Evolutionary conservation across 768 basidiomycete genomes (phyloP), one percentile per base, ranked within the genome.

Genomic region (Asterophora parasitica): DNA sequence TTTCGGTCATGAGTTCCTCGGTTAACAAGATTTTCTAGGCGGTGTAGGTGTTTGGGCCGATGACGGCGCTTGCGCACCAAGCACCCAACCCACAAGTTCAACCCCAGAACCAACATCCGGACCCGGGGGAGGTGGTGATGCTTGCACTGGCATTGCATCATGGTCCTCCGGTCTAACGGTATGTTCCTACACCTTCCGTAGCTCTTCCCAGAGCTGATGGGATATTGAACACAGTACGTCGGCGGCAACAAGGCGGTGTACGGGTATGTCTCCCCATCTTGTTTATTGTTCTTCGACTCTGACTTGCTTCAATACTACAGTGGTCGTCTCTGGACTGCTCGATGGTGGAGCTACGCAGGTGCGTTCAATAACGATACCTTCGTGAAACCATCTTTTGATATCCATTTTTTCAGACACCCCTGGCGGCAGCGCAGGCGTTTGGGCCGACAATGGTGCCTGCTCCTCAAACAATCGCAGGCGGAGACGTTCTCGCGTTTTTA

Each of bases 261-360:
- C 26, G 36, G 28, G 51, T 52, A 34, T 15, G 46, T 44, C 11
- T 35, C 27, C 10, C 10, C 38, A 12, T 1, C 38, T 32, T 16
- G 8, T 16, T 11, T 5, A 1, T 33, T 11, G 6, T 19, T 11
- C 19, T 3, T 33, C 4, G 28, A 9, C 11, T 16, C 33, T 38
- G 36, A 44, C 28, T 16, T 27, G 36, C 11, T 2, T 7, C 17
- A 2, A 15, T 34, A 27, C 17, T 34, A 27, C 17, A 52, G 51
- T 15, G 51, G 51, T 15, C 51, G 31, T 13, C 7, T 48, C 23
- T 52, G 51, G 51, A 52, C 36, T 11, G 46, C 51, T 27, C 19
- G 16, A 26, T 52, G 51, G 51, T 48, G 51, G 51, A 39, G 46
- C 2, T 28, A 31, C 6, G 53, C 45, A 51, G 46, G 53, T 51